Evolutionary conservation across 192 early-diverging fungal species (phyloP), one percentile per base, ranked within the genome.

Genomic region (Linnemannia hyalina): DNA sequence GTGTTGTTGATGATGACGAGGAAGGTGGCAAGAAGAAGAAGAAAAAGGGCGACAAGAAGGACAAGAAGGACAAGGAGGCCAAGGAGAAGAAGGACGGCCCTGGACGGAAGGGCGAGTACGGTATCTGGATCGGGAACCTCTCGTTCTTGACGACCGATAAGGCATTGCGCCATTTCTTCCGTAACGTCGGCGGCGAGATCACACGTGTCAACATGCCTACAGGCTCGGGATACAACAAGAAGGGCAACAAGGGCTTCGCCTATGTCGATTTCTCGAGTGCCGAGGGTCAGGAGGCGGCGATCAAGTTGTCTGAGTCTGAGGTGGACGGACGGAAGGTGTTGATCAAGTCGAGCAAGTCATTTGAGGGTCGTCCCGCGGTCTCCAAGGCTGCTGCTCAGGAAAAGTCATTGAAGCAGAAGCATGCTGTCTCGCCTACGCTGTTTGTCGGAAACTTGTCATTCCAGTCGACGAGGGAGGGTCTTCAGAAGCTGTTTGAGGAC

Each of bases 71-170:
- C 35, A 89, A 90, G 76, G 80, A 88, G 38, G 82, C 82, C 29
- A 75, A 75, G 69, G 75, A 82, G 36, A 89, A 88, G 77, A 80
- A 88, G 70, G 88, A 91, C 49, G 91, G 89, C 20, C 77, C 80
- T 8, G 81, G 80, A 57, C 77, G 80, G 29, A 80, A 82, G 54
- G 93, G 93, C 49, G 89, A 93, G n/a, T 93, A 81, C 42, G 85
- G 93, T 49, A 89, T 95, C 60, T 95, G 95, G 95, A 92, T 95
- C 68, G 95, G 95, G 3, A 95, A 95, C 81, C 86, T 95, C 35
- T 89, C 93, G 4, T 95, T 91, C 80, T 75, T 91, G 10, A 92
- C 92, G 22, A 90, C 92, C 0, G 87, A 89, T 46, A 91, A 92
- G 60, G 82, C 90, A 4, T 74, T 95, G 55, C 79, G 83, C 35